A percentile compares a stretch with the other conserved stretches of the same genome.
Evolutionary conservation across 2,329 filamentous ascomycete genomes (phyloP).

Genomic region (Sordariomycetes sp.): DNA sequence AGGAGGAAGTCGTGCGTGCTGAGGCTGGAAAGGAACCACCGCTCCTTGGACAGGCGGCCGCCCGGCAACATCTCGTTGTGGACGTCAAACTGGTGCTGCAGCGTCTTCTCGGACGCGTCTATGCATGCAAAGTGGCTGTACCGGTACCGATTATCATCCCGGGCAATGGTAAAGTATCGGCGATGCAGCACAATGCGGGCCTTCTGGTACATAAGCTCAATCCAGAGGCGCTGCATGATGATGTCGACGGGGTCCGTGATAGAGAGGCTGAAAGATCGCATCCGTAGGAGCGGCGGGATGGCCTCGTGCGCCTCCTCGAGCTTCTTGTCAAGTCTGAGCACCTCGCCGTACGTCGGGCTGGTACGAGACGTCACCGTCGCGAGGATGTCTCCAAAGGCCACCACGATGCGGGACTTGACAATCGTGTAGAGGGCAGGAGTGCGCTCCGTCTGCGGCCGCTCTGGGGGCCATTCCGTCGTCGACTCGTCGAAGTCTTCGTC

Average conservation of each 20-base stretch:
- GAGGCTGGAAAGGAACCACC: constrained; percentile 27
- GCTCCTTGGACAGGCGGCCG: constrained; percentile 22
- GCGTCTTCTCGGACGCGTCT: constrained; percentile 26
- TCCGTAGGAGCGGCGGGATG: constrained; percentile 25
- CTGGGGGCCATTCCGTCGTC: constrained; percentile 23
- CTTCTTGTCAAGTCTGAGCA: constrained; percentile 22
- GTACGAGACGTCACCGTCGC: constrained; percentile 6
- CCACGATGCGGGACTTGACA: constrained; percentile 13
- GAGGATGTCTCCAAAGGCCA: constrained; percentile 12
- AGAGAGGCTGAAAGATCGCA: constrained; percentile 26
- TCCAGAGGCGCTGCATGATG: constrained; percentile 33
- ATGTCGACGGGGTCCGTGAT: constrained; percentile 28
- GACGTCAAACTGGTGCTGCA: constrained; percentile 27
- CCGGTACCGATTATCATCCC: constrained; percentile 18
- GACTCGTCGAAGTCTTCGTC: constrained; percentile 39
- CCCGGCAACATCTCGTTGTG: constrained; percentile 24
- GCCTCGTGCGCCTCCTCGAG: constrained; percentile 21
- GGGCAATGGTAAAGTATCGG: constrained; percentile 14
- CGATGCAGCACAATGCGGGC: constrained; percentile 36
- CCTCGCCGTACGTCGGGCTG: constrained; percentile 19
- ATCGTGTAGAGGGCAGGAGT: constrained; percentile 28
- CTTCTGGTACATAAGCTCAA: constrained; percentile 33
- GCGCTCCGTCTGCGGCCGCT: constrained; percentile 26
- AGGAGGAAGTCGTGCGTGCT: constrained; percentile 31
- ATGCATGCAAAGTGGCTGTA: constrained; percentile 27